Evolutionary conservation across 2,329 filamentous ascomycete species (phyloP).

Genomic region (Diaporthe eres): DNA sequence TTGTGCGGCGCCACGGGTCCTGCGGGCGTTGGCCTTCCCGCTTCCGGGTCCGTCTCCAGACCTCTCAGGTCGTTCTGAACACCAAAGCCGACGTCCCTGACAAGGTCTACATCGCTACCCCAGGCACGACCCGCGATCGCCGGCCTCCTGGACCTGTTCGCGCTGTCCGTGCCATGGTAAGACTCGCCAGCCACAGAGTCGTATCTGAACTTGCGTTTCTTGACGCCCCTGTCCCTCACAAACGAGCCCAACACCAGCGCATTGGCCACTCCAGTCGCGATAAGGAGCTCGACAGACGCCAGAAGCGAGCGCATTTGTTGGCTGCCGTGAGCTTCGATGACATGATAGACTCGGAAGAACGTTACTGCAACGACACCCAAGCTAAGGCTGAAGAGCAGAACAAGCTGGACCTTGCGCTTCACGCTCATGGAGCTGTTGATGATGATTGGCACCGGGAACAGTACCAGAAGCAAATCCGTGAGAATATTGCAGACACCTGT

Average conservation of each 20-base stretch:
- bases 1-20: constrained; percentile 51
- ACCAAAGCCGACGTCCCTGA: constrained; percentile 82
- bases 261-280: constrained; percentile 89
- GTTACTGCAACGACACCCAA: constrained; percentile 84
- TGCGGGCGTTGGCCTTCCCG: constrained; percentile 49
- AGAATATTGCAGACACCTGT: constrained; percentile 92
- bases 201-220: constrained; percentile 87
- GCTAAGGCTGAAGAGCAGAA: constrained; percentile 87
- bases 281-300: constrained; percentile 91
- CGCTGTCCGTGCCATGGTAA: constrained; percentile 65
- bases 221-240: constrained; percentile 88
- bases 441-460: constrained; percentile 92
- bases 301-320: constrained; percentile 92
- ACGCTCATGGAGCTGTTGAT: constrained; percentile 81
- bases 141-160: constrained; percentile 67
- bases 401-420: constrained; percentile 84
- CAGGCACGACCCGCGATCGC: constrained; percentile 74
- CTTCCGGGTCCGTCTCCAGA: constrained; percentile 45
- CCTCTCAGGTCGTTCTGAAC: constrained; percentile 67
- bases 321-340: constrained; percentile 77
- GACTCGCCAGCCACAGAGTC: constrained; percentile 62
- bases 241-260: constrained; percentile 93
- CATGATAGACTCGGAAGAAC: constrained; percentile 83
- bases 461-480: constrained; percentile 88
- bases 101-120: constrained; percentile 93